Percentiles rank a stretch among this genome's conserved stretches.
Conservation (phyloP, 371 early-diverging fungal species). For the Smittium mucronatum region DNA sequence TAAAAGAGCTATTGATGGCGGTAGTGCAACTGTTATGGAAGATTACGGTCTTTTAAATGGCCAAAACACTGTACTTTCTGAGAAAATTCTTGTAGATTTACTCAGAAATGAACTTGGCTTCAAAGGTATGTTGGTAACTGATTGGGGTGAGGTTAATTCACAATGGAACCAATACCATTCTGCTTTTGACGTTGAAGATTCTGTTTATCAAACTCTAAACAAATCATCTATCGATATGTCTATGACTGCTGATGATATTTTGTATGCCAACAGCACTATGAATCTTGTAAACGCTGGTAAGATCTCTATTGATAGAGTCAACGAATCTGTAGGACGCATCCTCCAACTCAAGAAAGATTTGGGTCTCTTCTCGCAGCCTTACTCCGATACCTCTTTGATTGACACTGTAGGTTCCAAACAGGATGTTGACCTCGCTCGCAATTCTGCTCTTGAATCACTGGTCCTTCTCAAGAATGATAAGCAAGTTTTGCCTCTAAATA, state of each 20-base stretch:
- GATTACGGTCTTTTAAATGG: slow-evolving; percentile 53
- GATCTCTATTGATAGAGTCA: slow-evolving; percentile 27
- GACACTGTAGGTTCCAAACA: slow-evolving; percentile 18
- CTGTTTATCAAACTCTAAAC: slow-evolving; percentile 24
- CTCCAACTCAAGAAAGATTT: slow-evolving; percentile 45
- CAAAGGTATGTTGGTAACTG: slow-evolving; percentile 49
- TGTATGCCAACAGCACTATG: slow-evolving; percentile 33
- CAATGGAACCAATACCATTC: slow-evolving; percentile 37
- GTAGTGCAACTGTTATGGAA: slow-evolving; percentile 54
- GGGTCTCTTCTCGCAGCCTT: slow-evolving; percentile 35
- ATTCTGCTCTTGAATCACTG: slow-evolving; percentile 17
- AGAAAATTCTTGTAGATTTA: slow-evolving; percentile 38
- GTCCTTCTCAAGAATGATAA: slow-evolving; percentile 20
- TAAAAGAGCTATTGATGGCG: slow-evolving; percentile 46
- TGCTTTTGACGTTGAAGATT: slow-evolving; percentile 35
- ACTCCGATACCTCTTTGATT: slow-evolving; percentile 11
- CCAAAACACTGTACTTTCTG: slow-evolving; percentile 42
- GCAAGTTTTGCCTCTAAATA: slow-evolving; percentile 15
- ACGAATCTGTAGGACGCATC: too few relatives aligned
- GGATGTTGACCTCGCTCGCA: slow-evolving; percentile 18
- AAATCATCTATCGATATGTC: slow-evolving; percentile 48
- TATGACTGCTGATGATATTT: slow-evolving; percentile 43
- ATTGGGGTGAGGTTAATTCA: slow-evolving; percentile 47
- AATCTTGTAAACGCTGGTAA: slow-evolving; percentile 28
- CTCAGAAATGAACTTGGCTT: slow-evolving; percentile 43